Conservation (phyloP, 306 rosid species). For the Quercus variabilis region DNA sequence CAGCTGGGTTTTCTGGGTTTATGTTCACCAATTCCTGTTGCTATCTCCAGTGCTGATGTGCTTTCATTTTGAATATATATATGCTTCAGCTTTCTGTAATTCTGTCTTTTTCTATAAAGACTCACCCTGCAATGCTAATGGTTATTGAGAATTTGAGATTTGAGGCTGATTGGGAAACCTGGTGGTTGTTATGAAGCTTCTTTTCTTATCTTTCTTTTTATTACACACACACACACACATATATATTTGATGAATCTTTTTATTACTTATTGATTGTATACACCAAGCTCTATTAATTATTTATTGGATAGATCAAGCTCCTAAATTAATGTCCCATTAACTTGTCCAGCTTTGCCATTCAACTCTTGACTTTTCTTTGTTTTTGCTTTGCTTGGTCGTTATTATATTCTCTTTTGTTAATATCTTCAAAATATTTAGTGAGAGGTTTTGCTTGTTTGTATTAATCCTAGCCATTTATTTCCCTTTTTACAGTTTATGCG, state of each 20-base stretch:
- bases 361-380: background rate
- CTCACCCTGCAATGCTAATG: background rate
- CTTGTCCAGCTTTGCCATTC: background rate
- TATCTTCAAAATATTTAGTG: background rate
- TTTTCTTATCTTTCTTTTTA: background rate
- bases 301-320: background rate
- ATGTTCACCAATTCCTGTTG: background rate
- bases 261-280: background rate
- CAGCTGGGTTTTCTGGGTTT: background rate
- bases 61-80: background rate
- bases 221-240: background rate
- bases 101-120: too few relatives aligned
- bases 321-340: background rate
- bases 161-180: background rate
- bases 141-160: background rate
- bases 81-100: background rate
- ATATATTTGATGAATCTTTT: background rate
- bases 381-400: background rate
- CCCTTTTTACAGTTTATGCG: conserved; percentile 76
- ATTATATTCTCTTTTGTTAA: background rate
- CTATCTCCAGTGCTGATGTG: background rate
- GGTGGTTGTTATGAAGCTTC: background rate
- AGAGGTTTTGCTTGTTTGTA: conserved; percentile 1
- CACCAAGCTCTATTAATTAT: too few relatives aligned
- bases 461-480: conserved; percentile 1